Evolutionary conservation across 2,329 filamentous ascomycete species (phyloP), one percentile per base, ranked within the genome.

Genomic region (Ophiocordyceps unilateralis): DNA sequence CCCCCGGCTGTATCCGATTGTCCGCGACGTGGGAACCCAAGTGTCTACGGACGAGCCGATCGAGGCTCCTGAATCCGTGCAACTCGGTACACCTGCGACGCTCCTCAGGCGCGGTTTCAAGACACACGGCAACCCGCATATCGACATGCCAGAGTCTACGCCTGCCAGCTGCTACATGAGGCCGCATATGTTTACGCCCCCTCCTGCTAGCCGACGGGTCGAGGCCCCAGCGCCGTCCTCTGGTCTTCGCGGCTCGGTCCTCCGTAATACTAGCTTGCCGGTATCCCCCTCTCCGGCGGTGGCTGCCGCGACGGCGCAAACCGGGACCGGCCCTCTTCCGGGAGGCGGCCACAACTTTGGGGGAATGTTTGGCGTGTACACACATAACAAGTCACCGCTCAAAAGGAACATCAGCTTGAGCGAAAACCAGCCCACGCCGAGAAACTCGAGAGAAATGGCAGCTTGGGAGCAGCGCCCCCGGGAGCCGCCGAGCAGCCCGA

Each of bases 1-100:
- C 54, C 91, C 91, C 2, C 74, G 80, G 11, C 74, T 93, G n/a
- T 83, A 93, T 51, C 83, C 82, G 8, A 68, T 83, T 5, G 83
- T 93, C 49, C 64, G 74, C 43, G 72, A 77, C 76, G 86, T 89
- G 1, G 83, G 77, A 6, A 91, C 83, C 1, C 89, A 96, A 58
- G 80, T 81, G 45, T 76, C 75, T 34, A 61, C 63, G 39, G 65
- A 70, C 15, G 61, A 65, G 9, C 61, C 61, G 9, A 53, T 57
- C 8, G 60, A 65, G 28, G 55, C 58, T 8, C 55, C 61, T 32
- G 69, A 69, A 34, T 61, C 63, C 44, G 65, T 76, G 19, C 56
- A 64, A 22, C 53, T 58, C 14, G 71, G 73, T 21, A 75, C 70
- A 1, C 75, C 76, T 1, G 70, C 68, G 1, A 74, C 75, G 0